phyloP scores from a whole-genome alignment of 768 basidiomycete genomes.

The Mycena kentingensis region DNA sequence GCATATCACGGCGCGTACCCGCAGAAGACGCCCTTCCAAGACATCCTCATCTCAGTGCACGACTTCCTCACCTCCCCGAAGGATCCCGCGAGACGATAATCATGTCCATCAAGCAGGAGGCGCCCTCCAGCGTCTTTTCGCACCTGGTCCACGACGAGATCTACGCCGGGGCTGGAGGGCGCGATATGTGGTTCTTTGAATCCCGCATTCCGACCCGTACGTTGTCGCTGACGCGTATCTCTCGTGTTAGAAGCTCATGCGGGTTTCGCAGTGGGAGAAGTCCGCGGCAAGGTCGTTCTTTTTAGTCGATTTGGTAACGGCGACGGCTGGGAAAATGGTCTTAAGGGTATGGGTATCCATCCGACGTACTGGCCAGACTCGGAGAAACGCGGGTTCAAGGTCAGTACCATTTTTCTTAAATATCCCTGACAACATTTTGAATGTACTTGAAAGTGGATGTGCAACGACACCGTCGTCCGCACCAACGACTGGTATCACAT shows the following conservation, averaged over 20 bases:
- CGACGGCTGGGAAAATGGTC: constrained; percentile 65
- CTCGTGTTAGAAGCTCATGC: no score
- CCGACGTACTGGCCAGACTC: constrained; percentile 87
- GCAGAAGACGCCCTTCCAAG: constrained; percentile 64
- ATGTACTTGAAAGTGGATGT: no score
- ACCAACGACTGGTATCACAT: constrained; percentile 92
- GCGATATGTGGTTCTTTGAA: constrained; percentile 78
- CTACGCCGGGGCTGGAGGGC: constrained; percentile 49
- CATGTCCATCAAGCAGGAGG: constrained; percentile 90
- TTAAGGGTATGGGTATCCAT: constrained; percentile 82
- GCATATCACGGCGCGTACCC: constrained; percentile 82
- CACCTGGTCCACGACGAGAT: constrained; percentile 68
- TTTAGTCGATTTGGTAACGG: constrained; percentile 84
- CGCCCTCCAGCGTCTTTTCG: constrained; percentile 62
- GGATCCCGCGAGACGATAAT: constrained; percentile 74
- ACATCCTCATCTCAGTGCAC: constrained; percentile 62
- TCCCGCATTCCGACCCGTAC: constrained; percentile 66
- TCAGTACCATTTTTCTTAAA: no score
- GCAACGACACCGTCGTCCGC: constrained; percentile 65
- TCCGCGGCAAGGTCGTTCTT: constrained; percentile 81
- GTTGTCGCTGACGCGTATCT: no score
- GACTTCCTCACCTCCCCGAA: constrained; percentile 58
- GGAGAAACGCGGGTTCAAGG: constrained; percentile 65
- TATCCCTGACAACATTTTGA: no score
- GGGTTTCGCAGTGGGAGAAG: constrained; percentile 67